These are phyloP conservation scores for Diplodia sapinea DNA, from an alignment of 2,329 filamentous ascomycete genomes.

Conservation along the genomic window DNA sequence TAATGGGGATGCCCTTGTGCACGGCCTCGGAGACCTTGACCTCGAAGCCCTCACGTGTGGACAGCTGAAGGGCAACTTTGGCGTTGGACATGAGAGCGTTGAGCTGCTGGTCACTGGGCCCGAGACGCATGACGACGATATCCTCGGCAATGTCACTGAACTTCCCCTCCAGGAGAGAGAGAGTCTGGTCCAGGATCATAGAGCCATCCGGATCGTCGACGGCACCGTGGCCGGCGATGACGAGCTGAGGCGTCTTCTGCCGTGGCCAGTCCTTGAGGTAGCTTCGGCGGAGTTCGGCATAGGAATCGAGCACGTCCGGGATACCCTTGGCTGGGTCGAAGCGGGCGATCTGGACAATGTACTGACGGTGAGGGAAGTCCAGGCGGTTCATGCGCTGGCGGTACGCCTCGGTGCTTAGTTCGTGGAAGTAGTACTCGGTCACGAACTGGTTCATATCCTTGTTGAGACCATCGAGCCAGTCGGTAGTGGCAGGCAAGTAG, in stretches of 20 bases:
- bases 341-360: slow-evolving; percentile 79
- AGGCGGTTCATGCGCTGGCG: slow-evolving; percentile 65
- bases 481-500: slow-evolving; percentile 80
- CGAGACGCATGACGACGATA: slow-evolving; percentile 77
- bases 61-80: slow-evolving; percentile 77
- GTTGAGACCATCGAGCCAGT: slow-evolving; percentile 84
- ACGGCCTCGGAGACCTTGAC: slow-evolving; percentile 85
- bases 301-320: slow-evolving; percentile 75
- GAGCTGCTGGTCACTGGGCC: slow-evolving; percentile 79
- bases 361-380: slow-evolving; percentile 66
- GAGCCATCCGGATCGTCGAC: slow-evolving; percentile 81
- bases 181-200: slow-evolving; percentile 73
- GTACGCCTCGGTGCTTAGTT: slow-evolving; percentile 70
- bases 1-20: slow-evolving; percentile 78
- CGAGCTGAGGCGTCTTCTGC: slow-evolving; percentile 69
- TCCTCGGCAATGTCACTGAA: slow-evolving; percentile 59
- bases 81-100: slow-evolving; percentile 77
- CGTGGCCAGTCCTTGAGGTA: slow-evolving; percentile 59
- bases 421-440: slow-evolving; percentile 72
- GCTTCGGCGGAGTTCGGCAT: slow-evolving; percentile 71
- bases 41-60: slow-evolving; percentile 82
- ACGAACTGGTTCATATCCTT: slow-evolving; percentile 75
- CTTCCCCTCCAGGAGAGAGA: slow-evolving; percentile 67
- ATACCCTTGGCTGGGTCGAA: slow-evolving; percentile 87
- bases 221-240: slow-evolving; percentile 79